phyloP scores from a whole-genome alignment of 2,329 filamentous ascomycete genomes.

The Phialophora chinensis region DNA sequence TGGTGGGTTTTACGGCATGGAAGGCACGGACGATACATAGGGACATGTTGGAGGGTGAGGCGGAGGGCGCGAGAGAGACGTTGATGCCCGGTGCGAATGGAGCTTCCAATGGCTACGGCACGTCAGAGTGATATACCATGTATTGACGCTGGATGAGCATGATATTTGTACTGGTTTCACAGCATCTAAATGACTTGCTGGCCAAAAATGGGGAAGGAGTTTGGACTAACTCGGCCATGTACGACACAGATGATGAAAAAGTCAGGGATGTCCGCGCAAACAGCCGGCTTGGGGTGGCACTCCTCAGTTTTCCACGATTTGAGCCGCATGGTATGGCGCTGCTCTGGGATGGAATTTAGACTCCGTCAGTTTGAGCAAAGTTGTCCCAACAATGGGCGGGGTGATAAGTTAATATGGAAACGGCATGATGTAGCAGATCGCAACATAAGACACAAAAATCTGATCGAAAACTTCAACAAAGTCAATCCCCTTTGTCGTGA shows the following conservation, averaged over 20 bases:
- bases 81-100: constrained; percentile 39
- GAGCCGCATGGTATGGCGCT: not conserved
- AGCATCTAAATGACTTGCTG: not conserved
- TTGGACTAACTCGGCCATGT: not conserved
- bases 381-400: not conserved
- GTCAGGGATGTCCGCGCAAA: not conserved
- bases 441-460: not conserved
- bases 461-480: not conserved
- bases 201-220: not conserved
- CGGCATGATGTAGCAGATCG: not conserved
- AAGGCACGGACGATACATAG: constrained; percentile 49
- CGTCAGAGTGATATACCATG: constrained; percentile 9
- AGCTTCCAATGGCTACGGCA: constrained; percentile 35
- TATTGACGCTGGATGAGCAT: not conserved
- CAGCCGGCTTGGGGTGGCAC: not conserved
- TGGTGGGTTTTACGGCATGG: constrained; percentile 67
- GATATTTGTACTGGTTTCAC: not conserved
- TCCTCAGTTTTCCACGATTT: not conserved
- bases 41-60: constrained; percentile 39
- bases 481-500: not conserved
- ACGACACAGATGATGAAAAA: not conserved
- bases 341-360: not conserved
- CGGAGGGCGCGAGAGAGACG: constrained; percentile 37
- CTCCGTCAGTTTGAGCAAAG: not conserved
- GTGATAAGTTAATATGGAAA: not conserved